Conservation (phyloP, 257 asterid genomes). For the Solanum sejunctum region DNA sequence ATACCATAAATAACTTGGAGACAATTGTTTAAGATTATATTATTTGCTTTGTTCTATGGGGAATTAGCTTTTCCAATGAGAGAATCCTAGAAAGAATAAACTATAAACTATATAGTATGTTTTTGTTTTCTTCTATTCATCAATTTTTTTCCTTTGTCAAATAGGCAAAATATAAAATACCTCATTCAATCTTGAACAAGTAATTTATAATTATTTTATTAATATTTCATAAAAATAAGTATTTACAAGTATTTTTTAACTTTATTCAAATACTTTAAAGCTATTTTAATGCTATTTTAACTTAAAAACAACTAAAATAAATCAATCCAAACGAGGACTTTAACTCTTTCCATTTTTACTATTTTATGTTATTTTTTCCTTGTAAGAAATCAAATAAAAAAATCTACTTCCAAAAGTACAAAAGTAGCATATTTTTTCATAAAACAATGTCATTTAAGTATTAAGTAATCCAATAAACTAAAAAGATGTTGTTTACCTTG, state of each 20-base stretch:
- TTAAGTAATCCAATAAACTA: not conserved
- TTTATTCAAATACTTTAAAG: too few species aligned
- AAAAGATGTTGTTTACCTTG: not conserved
- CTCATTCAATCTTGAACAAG: not conserved
- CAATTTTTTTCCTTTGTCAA: not conserved
- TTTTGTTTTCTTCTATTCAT: not conserved
- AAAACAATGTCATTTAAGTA: not conserved
- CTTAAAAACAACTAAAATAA: too few species aligned
- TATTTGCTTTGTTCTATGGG: not conserved
- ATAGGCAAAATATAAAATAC: not conserved
- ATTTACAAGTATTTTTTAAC: too few species aligned
- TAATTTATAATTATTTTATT: not conserved
- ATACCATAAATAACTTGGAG: not conserved
- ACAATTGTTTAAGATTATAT: not conserved
- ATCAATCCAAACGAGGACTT: not conserved
- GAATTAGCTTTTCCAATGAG: not conserved
- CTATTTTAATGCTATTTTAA: fast-evolving
- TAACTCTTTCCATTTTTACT: not conserved
- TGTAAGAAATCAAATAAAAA: not conserved
- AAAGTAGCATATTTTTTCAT: not conserved
- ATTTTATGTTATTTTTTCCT: not conserved
- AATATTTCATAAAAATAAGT: too few species aligned
- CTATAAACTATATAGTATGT: not conserved
- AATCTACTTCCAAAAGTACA: not conserved
- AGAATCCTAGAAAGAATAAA: not conserved